phyloP scores from a whole-genome alignment of 202 grass and related monocot species.

The Thinopyrum obtusiflorum region DNA sequence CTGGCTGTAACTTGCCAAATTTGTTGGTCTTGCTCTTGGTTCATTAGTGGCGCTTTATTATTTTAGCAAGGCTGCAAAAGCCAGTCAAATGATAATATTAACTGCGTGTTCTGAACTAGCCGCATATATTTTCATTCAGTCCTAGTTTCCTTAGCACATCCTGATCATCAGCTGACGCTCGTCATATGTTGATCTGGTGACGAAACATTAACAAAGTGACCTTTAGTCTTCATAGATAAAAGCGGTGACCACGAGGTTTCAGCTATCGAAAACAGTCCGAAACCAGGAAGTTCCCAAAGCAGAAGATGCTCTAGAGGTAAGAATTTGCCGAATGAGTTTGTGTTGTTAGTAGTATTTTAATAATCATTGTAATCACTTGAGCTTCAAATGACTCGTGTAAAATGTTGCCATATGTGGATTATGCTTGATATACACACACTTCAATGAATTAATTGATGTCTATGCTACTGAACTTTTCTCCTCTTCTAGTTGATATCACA shows the following conservation, averaged over 20 bases:
- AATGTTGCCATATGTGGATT: not conserved
- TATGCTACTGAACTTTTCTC: conserved; percentile 12
- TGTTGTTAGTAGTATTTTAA: not conserved
- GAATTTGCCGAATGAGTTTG: not conserved
- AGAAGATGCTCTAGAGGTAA: conserved; percentile 68
- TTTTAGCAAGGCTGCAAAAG: not conserved
- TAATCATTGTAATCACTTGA: conserved; percentile 9
- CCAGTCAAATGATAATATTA: not conserved
- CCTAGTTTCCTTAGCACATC: not conserved
- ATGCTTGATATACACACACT: not conserved
- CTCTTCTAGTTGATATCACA: conserved; percentile 58
- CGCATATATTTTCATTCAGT: not conserved
- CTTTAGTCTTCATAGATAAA: conserved; percentile 67
- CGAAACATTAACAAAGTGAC: conserved; percentile 23
- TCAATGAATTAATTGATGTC: not conserved
- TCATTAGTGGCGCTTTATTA: not conserved
- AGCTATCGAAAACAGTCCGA: conserved; percentile 44
- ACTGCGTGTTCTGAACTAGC: not conserved
- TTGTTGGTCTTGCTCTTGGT: conserved; percentile 10
- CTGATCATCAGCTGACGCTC: conserved; percentile 2
- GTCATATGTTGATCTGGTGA: conserved; percentile 4
- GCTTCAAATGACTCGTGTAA: not conserved
- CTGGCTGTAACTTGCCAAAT: not conserved
- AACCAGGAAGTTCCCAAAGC: conserved; percentile 54
- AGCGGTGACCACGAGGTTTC: conserved; percentile 54